Conservation (phyloP, 257 asterid species). For the Schizonepeta tenuifolia region DNA sequence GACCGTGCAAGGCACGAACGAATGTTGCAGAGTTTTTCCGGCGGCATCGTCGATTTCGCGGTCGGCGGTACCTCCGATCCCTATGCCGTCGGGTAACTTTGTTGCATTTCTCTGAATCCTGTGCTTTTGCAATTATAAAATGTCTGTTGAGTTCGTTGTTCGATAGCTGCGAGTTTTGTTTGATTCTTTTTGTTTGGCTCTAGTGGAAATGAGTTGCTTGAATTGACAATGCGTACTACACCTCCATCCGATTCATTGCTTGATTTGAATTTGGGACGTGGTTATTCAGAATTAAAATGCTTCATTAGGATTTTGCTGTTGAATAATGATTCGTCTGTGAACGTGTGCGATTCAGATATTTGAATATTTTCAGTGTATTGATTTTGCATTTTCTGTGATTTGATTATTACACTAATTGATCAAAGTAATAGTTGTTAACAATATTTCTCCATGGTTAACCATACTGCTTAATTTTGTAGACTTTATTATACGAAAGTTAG, state of each 20-base stretch:
- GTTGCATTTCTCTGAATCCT: not conserved
- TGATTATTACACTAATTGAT: not conserved
- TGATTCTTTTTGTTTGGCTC: not conserved
- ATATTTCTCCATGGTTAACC: slow-evolving; percentile 15
- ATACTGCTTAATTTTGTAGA: slow-evolving; percentile 43
- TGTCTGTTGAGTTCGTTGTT: slow-evolving; percentile 25
- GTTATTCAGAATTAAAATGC: slow-evolving; percentile 17
- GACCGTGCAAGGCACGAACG: slow-evolving; percentile 85
- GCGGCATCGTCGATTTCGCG: slow-evolving; percentile 75
- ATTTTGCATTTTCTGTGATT: slow-evolving; percentile 6
- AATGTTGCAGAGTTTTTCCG: slow-evolving; percentile 59
- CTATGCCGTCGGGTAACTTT: slow-evolving; percentile 68
- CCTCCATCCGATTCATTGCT: not conserved
- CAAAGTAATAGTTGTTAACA: not conserved
- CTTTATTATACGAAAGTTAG: slow-evolving; percentile 72
- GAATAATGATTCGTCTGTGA: not conserved
- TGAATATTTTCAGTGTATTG: slow-evolving; percentile 20
- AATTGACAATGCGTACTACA: slow-evolving; percentile 27
- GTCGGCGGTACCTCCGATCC: slow-evolving; percentile 86
- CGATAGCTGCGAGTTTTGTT: not conserved
- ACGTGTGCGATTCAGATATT: not conserved
- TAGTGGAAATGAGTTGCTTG: slow-evolving; percentile 15
- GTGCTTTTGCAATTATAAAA: not conserved
- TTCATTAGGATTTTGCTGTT: slow-evolving; percentile 28
- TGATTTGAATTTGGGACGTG: not conserved